phyloP scores from a whole-genome alignment of 2,329 filamentous ascomycete genomes.

The Epichloe gansuensis region DNA sequence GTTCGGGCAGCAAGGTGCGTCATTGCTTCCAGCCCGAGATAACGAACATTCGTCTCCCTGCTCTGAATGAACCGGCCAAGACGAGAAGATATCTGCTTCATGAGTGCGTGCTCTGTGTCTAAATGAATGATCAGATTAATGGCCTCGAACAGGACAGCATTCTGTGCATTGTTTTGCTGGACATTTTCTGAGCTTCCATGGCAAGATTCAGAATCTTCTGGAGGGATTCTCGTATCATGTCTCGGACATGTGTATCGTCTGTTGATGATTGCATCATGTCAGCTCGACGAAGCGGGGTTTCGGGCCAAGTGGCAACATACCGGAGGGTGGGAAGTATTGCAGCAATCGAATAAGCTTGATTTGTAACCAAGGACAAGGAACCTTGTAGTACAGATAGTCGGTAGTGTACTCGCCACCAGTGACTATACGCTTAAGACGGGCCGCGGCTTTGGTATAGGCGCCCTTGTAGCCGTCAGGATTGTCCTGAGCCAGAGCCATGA shows the following conservation, averaged over 20 bases:
- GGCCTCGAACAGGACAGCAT: slow-evolving; percentile 93
- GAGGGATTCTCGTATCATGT: slow-evolving; percentile 82
- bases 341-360: slow-evolving; percentile 84
- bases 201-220: slow-evolving; percentile 85
- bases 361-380: slow-evolving; percentile 98
- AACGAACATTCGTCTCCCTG: slow-evolving; percentile 91
- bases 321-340: slow-evolving; percentile 92
- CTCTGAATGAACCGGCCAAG: slow-evolving; percentile 95
- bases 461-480: slow-evolving; percentile 90
- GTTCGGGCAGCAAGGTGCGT: slow-evolving; percentile 89
- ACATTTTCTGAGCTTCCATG: slow-evolving; percentile 95
- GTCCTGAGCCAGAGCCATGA: slow-evolving; percentile 91
- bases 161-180: slow-evolving; percentile 98
- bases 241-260: slow-evolving; percentile 88
- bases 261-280: slow-evolving; percentile 1
- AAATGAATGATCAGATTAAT: slow-evolving; percentile 98
- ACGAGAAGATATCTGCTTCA: slow-evolving; percentile 88
- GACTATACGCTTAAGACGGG: slow-evolving; percentile 76
- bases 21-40: slow-evolving; percentile 94
- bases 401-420: slow-evolving; percentile 80
- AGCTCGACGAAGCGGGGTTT: neutral
- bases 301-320: slow-evolving; percentile 31
- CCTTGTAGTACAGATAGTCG: slow-evolving; percentile 98
- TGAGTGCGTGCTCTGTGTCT: slow-evolving; percentile 84
- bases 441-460: slow-evolving; percentile 86